Evolutionary conservation across 2,329 filamentous ascomycete species (phyloP), one percentile per base, ranked within the genome.

Genomic region (Fusarium duplospermum): DNA sequence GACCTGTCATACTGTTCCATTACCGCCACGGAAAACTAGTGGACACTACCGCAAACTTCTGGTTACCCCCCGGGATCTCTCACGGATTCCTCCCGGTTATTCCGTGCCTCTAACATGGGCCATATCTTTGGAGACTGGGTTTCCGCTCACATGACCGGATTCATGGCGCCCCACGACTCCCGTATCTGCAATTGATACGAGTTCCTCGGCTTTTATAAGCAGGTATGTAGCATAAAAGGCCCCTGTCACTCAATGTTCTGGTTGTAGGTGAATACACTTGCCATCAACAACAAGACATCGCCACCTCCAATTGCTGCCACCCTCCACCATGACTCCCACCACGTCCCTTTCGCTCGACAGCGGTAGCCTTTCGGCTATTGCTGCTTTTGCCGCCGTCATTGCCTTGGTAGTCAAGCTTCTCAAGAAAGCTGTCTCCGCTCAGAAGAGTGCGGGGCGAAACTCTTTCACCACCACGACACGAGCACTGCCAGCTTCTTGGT

Each of bases 401-500:
- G 62, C 83, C 80, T 52, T 81, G 83, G 40, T 81, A 80, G 57
- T 74, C 80, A 62, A 76, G 75, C 20, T 67, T 56, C 14, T 50
- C 36, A 69, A 50, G 64, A 27, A 61, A 66, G 20, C 52, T 60
- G 14, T 14, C 7, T 9, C 67, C 71, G 20, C 20, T n/a, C 61
- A 62, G 73, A 29, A 69, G 14, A 36, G 3, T 16, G 20, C 31
- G 6, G n/a, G n/a, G 22, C 54, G 20, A 18, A 36, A 18, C 54
- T 57, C 20, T 7, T 52, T 29, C 22, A 36, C 50, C 1, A 24
- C 40, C 0, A 69, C 77, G 0, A 62, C 72, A 5, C 75, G 82
- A 47, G 83, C 87, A 18, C 78, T 89, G 0, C 87, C 88, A 1
- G 82, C 57, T 1, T 85, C 84, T 6, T 89, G 87, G 87, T 89